Evolutionary conservation across 75 land plant genomes (phyloP), one percentile per base, ranked within the genome.

Genomic region (Sequoiadendron giganteum): DNA sequence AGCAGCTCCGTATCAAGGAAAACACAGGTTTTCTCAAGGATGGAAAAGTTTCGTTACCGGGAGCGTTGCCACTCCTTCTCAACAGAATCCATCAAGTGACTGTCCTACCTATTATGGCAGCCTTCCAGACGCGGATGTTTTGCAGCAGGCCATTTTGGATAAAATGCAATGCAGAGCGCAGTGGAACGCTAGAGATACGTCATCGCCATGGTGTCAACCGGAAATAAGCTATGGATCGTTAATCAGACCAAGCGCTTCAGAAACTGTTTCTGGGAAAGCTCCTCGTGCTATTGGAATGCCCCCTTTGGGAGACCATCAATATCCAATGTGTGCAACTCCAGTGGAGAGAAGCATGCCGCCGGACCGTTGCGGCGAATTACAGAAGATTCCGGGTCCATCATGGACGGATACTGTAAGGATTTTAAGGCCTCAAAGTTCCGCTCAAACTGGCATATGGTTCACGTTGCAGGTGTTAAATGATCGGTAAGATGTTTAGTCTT

Each of bases 401-500:
- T 32, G 54, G 56, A 49, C 61, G 40, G 85, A 85, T 10, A 47
- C 56, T 56, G 28, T 34, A 16, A 86, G 89, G 85, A 73, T 94
- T 8, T 85, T 91, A 42, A 80, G 76, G 52, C 88, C 92, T 61
- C 92, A 93, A 21, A 83, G 88, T 36, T 73, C 92, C 45, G 88
- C 91, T 40, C 90, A 89, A 81, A 79, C 92, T 15, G 94, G 94
- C 30, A 58, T 94, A 54, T 94, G 95, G 95, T 93, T 93, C 85
- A 68, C 82, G 30, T 89, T 94, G 52, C 92, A 89, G 89, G 91
- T 94, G 7, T 88, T 90, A 83, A 89, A 77, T 65, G 89, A 91
- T 73, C 95, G 92, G 94, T 93, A 90, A 90, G 94, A 90, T 16
- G 18, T 45, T 5, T 61, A 21, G 6, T 49, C 28, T n/a, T 36